Percentiles rank a stretch among this genome's conserved stretches.
phyloP scores from a whole-genome alignment of 1,284 basidiomycete genomes.

The Pyrrhoderma noxium region DNA sequence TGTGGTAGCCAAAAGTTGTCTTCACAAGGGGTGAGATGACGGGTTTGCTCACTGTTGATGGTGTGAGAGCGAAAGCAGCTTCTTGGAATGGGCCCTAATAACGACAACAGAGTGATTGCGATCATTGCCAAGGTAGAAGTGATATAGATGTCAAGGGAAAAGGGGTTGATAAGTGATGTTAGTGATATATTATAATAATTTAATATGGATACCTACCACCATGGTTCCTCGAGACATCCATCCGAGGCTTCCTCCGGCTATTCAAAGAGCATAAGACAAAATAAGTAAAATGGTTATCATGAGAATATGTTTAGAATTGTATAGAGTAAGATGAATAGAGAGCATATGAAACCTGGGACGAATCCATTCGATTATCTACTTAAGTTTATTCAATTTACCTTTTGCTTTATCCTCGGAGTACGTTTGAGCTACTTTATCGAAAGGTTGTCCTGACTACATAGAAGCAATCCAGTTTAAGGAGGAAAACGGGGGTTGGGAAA shows the following conservation, averaged over 20 bases:
- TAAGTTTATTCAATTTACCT: conserved; percentile 33
- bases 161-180: background rate
- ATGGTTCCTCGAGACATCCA: conserved; percentile 74
- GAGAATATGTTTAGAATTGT: background rate
- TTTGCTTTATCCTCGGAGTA: conserved; percentile 87
- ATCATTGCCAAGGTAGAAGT: background rate
- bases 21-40: conserved; percentile 46
- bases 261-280: conserved; percentile 3
- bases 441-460: conserved; percentile 53
- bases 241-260: conserved; percentile 75
- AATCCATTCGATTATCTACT: no score
- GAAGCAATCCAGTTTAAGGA: conserved; percentile 33
- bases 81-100: conserved; percentile 69
- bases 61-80: conserved; percentile 68
- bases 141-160: background rate
- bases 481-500: conserved; percentile 27
- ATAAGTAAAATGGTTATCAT: background rate
- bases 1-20: conserved; percentile 79
- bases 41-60: conserved; percentile 39
- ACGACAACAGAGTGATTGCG: background rate
- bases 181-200: no score
- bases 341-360: no score
- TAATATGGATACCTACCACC: conserved; percentile 18
- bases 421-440: conserved; percentile 81
- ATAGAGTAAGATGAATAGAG: no score